Evolutionary conservation across 1,139 yeast genomes (phyloP).

Genomic region (Nakaseomyces uthaithaninus): DNA sequence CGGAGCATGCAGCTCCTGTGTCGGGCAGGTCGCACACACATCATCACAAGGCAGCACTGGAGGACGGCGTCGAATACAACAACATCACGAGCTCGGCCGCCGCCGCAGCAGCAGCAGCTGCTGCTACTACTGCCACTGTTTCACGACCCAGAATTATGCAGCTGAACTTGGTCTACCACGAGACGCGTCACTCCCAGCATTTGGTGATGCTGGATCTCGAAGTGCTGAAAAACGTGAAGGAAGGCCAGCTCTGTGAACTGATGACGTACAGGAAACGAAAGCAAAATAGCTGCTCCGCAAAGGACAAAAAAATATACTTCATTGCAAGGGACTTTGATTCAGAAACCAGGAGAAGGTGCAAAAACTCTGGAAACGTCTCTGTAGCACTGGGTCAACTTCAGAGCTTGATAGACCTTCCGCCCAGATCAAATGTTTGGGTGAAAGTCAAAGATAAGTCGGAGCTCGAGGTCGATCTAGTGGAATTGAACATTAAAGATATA

Average conservation of each 20-base stretch:
- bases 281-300: constrained; percentile 9
- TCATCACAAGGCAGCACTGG: not conserved
- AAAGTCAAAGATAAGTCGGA: constrained; percentile 38
- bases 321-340: constrained; percentile 36
- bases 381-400: constrained; percentile 58
- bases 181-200: constrained; percentile 47
- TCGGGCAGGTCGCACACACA: not conserved
- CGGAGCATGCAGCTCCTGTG: not conserved
- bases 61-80: not conserved
- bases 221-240: constrained; percentile 49
- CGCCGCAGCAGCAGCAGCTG: not conserved
- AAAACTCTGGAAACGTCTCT: constrained; percentile 39
- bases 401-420: constrained; percentile 53
- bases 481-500: constrained; percentile 71
- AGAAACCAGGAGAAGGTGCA: constrained; percentile 31
- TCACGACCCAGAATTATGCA: constrained; percentile 16
- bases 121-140: not conserved
- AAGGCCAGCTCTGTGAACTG: constrained; percentile 72
- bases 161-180: constrained; percentile 69
- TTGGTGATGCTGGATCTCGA: constrained; percentile 56
- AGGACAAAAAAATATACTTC: constrained; percentile 37
- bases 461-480: constrained; percentile 77
- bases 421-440: constrained; percentile 55
- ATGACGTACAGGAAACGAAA: constrained; percentile 30
- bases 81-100: constrained; percentile 5